Conservation (phyloP, 805 yeast species). For the Ogataea ganodermae region DNA sequence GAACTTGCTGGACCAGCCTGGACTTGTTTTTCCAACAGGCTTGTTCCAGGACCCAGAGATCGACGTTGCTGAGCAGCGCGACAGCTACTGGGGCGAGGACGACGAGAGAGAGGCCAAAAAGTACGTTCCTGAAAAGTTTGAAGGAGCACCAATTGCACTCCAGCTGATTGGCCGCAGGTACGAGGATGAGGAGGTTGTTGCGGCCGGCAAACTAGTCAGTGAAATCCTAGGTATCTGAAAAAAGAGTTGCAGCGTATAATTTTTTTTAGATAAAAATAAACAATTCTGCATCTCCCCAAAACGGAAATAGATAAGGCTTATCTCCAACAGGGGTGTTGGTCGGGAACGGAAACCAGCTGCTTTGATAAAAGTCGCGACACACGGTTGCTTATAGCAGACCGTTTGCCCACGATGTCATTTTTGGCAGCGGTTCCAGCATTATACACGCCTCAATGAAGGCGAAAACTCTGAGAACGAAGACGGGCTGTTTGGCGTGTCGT, state of each 20-base stretch:
- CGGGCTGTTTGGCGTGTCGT: slow-evolving; percentile 11
- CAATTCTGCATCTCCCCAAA: neutral
- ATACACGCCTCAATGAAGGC: neutral
- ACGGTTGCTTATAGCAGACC: too few species aligned
- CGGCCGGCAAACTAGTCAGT: slow-evolving; percentile 33
- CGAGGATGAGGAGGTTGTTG: slow-evolving; percentile 55
- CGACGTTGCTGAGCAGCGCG: slow-evolving; percentile 48
- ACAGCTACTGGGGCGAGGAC: slow-evolving; percentile 43
- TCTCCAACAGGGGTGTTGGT: neutral
- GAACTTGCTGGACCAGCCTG: slow-evolving; percentile 72
- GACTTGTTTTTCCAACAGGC: slow-evolving; percentile 63
- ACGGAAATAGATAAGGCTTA: slow-evolving; percentile 3
- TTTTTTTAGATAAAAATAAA: neutral
- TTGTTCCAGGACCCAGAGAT: slow-evolving; percentile 50
- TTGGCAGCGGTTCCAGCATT: too few species aligned
- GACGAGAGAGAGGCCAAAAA: slow-evolving; percentile 49
- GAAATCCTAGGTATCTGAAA: slow-evolving; percentile 21
- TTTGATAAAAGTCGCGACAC: too few species aligned
- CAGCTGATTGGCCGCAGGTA: slow-evolving; percentile 56
- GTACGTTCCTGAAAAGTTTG: slow-evolving; percentile 47
- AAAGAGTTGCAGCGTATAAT: neutral
- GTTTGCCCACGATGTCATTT: too few species aligned
- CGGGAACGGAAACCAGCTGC: neutral
- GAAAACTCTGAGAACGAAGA: slow-evolving; percentile 8
- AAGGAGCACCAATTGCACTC: slow-evolving; percentile 56